Conservation (phyloP, 441 rosid species). For the Eutrema salsugineum region DNA sequence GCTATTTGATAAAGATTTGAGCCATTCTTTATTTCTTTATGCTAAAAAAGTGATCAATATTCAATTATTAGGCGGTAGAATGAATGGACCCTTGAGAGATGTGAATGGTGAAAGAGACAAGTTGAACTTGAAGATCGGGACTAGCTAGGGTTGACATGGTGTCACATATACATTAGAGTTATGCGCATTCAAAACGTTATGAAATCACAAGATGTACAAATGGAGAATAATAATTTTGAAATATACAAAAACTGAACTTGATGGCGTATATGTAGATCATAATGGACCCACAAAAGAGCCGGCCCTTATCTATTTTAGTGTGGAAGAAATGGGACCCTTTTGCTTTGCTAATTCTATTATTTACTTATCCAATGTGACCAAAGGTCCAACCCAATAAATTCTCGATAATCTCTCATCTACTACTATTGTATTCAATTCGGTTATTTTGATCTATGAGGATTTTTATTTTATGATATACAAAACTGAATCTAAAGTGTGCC, state of each 20-base stretch:
- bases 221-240: background rate
- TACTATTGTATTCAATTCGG: too few species aligned
- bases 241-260: background rate
- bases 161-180: constrained; percentile 11
- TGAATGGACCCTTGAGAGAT: constrained; percentile 3
- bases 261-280: constrained; percentile 19
- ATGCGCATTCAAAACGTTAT: constrained; percentile 4
- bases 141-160: constrained; percentile 15
- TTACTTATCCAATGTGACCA: background rate
- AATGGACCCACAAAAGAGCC: constrained; percentile 25
- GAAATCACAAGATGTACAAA: background rate
- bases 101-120: constrained; percentile 20
- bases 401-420: background rate
- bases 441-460: background rate
- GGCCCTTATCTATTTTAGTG: constrained; percentile 19
- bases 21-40: background rate
- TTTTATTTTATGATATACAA: background rate
- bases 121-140: background rate
- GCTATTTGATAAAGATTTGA: background rate
- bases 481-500: background rate
- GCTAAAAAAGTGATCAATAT: background rate
- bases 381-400: background rate
- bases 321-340: constrained; percentile 15
- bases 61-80: constrained; percentile 10
- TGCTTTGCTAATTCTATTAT: background rate